Conservation (phyloP, 495 filamentous ascomycete genomes). For the Ascodesmis nigricans region DNA sequence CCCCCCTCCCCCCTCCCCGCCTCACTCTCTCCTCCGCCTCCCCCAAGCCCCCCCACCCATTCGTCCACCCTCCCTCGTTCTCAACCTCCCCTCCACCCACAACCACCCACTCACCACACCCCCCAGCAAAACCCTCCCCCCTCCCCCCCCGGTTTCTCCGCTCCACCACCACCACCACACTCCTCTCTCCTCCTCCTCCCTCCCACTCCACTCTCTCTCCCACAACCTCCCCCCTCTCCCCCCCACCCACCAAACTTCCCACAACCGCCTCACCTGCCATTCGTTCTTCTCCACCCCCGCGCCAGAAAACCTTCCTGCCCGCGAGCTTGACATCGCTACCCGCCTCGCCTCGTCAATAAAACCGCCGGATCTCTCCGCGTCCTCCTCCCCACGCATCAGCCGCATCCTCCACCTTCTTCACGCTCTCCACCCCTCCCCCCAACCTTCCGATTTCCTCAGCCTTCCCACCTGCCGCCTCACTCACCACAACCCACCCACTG, state of each 20-base stretch:
- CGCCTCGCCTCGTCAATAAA: neutral
- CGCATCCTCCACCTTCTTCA: constrained; percentile 19
- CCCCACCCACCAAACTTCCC: constrained; percentile 3
- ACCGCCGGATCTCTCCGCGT: too few species aligned
- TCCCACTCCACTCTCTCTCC: constrained; percentile 5
- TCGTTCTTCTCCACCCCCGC: neutral
- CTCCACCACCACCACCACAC: constrained; percentile 21
- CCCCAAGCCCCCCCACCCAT: constrained; percentile 12
- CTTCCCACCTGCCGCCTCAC: neutral
- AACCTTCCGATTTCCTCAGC: too few species aligned
- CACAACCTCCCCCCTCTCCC: constrained; percentile 3
- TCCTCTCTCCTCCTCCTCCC: constrained; percentile 22
- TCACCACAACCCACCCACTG: constrained; percentile 18
- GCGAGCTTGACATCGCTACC: neutral
- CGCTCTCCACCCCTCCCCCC: too few species aligned
- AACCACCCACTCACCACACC: constrained; percentile 22
- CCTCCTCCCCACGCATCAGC: too few species aligned
- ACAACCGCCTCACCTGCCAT: constrained; percentile 1
- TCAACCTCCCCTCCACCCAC: constrained; percentile 22
- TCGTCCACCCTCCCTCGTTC: constrained; percentile 19
- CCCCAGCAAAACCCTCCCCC: constrained; percentile 16
- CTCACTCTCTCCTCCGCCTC: constrained; percentile 16
- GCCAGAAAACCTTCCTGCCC: neutral
- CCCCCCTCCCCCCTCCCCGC: constrained; percentile 20
- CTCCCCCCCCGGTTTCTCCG: constrained; percentile 21